These are phyloP conservation scores for Solanum gandarillasii DNA, from an alignment of 257 asterid species.

Conservation along the genomic window DNA sequence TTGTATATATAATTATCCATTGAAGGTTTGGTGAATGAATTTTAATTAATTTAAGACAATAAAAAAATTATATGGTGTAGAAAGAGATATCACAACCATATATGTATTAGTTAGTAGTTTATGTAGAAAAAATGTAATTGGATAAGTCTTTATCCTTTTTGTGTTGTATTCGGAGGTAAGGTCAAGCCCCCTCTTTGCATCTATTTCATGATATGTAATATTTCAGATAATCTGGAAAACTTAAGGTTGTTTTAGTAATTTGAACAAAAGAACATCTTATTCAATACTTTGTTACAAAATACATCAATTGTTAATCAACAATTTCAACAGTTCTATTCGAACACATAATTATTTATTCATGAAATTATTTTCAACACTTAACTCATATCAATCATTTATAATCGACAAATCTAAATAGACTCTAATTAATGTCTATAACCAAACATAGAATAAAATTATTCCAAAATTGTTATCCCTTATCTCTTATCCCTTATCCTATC, in stretches of 20 bases:
- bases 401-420: not conserved
- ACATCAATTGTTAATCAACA: not conserved
- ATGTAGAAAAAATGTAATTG: too few species aligned
- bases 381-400: too few species aligned
- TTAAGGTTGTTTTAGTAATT: not conserved
- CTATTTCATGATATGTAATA: too few species aligned
- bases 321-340: not conserved
- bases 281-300: too few species aligned
- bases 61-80: not conserved
- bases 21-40: constrained; percentile 13
- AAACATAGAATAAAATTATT: not conserved
- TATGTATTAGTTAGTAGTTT: not conserved
- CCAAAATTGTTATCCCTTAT: not conserved
- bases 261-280: not conserved
- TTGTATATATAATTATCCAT: constrained; percentile 40
- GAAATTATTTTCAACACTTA: not conserved
- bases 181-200: not conserved
- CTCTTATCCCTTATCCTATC: not conserved
- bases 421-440: not conserved
- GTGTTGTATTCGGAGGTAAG: not conserved
- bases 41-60: not conserved
- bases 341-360: not conserved
- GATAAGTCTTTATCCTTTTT: not conserved
- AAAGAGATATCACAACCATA: not conserved
- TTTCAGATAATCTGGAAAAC: not conserved